Evolutionary conservation across 2,329 filamentous ascomycete genomes (phyloP).

Genomic region (Colletotrichum lindemuthianum): DNA sequence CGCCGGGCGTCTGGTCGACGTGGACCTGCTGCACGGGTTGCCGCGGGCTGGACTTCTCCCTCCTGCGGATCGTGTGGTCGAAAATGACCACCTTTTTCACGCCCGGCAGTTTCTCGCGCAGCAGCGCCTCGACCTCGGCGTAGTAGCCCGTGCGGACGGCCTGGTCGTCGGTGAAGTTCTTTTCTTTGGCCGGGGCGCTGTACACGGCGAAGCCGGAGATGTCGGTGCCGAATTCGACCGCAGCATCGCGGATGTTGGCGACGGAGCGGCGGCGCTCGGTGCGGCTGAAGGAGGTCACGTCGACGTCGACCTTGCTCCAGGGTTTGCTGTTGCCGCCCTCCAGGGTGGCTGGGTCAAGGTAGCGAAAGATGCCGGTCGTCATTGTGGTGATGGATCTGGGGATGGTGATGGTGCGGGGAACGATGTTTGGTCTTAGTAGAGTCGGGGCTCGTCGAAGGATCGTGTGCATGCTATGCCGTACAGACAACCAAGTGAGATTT

Average conservation of each 20-base stretch:
- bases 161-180: slow-evolving; percentile 63
- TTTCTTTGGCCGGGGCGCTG: slow-evolving; percentile 61
- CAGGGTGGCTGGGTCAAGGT: slow-evolving; percentile 66
- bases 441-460: slow-evolving; percentile 10
- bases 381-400: slow-evolving; percentile 48
- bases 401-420: not conserved
- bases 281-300: slow-evolving; percentile 63
- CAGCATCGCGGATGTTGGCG: slow-evolving; percentile 62
- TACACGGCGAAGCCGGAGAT: slow-evolving; percentile 68
- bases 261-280: slow-evolving; percentile 58
- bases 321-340: slow-evolving; percentile 56
- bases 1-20: slow-evolving; percentile 75
- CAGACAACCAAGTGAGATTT: too few relatives aligned
- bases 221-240: slow-evolving; percentile 64
- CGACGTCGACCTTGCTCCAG: slow-evolving; percentile 73
- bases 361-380: slow-evolving; percentile 68
- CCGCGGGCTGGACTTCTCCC: slow-evolving; percentile 63
- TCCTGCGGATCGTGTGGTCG: slow-evolving; percentile 75
- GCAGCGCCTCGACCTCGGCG: slow-evolving; percentile 66
- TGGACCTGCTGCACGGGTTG: slow-evolving; percentile 77
- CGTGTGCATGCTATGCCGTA: slow-evolving; percentile 9
- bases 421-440: not conserved
- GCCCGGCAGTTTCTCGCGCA: slow-evolving; percentile 63
- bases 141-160: slow-evolving; percentile 69
- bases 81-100: slow-evolving; percentile 74